Conservation (phyloP, 345 rosid species). For the Pistacia integerrima region DNA sequence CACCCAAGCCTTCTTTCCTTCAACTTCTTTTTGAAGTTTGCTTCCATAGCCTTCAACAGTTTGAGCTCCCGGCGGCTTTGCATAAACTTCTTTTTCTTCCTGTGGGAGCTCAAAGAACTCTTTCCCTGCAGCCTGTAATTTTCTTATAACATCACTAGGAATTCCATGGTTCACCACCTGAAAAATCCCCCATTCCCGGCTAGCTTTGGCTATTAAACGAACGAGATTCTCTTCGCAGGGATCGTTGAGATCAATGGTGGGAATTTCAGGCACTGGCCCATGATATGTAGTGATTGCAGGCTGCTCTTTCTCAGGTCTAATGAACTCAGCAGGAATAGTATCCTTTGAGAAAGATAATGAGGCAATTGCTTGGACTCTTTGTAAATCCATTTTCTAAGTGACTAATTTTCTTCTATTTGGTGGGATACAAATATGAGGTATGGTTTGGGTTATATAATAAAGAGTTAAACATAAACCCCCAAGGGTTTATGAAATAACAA, state of each 20-base stretch:
- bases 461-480: too few relatives aligned
- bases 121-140: constrained; percentile 57
- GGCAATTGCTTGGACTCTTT: constrained; percentile 55
- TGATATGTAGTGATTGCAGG: constrained; percentile 62
- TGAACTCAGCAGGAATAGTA: constrained; percentile 64
- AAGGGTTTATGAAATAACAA: too few relatives aligned
- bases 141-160: constrained; percentile 41
- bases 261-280: constrained; percentile 52
- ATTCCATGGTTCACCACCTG: constrained; percentile 68
- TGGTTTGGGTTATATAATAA: too few relatives aligned
- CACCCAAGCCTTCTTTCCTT: constrained; percentile 72
- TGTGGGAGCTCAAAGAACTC: constrained; percentile 69
- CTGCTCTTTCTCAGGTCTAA: constrained; percentile 65
- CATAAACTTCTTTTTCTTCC: constrained; percentile 61
- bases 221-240: constrained; percentile 33
- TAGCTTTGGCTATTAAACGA: constrained; percentile 33
- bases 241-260: constrained; percentile 43
- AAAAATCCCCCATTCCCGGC: constrained; percentile 64
- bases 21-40: constrained; percentile 47
- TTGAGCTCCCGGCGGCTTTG: constrained; percentile 42
- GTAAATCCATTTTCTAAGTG: constrained; percentile 36
- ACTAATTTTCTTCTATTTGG: neutral
- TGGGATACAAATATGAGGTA: too few relatives aligned
- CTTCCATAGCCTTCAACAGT: constrained; percentile 73
- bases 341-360: constrained; percentile 24